Evolutionary conservation across 768 basidiomycete genomes (phyloP), one percentile per base, ranked within the genome.

Genomic region (Grammothele lineata): DNA sequence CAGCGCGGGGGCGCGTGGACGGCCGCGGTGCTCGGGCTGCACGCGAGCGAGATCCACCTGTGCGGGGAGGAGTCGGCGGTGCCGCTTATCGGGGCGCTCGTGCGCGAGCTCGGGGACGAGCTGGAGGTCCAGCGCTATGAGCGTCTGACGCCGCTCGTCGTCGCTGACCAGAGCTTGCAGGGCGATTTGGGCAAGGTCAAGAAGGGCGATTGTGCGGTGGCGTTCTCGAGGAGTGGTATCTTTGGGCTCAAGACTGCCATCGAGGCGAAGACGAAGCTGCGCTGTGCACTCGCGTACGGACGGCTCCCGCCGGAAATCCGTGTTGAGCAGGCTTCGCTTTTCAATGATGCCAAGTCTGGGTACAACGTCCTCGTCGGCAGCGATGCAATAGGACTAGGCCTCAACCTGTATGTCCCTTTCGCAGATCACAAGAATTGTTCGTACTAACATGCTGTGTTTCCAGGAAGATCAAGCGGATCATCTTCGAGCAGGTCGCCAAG

Each of bases 311-410:
- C 95, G 0, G 94, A 98, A 63, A 80, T 92, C 43, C 73, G 93
- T 26, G 91, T 84, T 49, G 88, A 93, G 59, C 95, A 98, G 63
- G 96, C 96, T 1, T 79, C 81, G 9, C 73, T 92, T 26, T 98
- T 98, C 75, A 98, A 99, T 58, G 80, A 90, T 50, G 81, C 81
- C 0, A 60, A 78, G 34, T 89, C 85, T n/a, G 84, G 81, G 1
- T 89, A 87, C 58, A 88, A 95, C 56, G 84, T 98, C 2, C 74
- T 99, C 34, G 80, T 98, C 15, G 95, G 91, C 1, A 93, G 89
- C 57, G 96, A 99, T 59, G 92, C 93, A 0, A 85, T 97, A 40
- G 93, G 96, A 2, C 94, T 99, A 92, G 96, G 96, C 0, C 74
- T 99, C 18, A 98, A 99, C 61, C 67, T 99, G 96, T 97, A 63